These are phyloP conservation scores for Aphanomyces stellatus DNA, from an alignment of 352 stramenopile species.

Conservation along the genomic window DNA sequence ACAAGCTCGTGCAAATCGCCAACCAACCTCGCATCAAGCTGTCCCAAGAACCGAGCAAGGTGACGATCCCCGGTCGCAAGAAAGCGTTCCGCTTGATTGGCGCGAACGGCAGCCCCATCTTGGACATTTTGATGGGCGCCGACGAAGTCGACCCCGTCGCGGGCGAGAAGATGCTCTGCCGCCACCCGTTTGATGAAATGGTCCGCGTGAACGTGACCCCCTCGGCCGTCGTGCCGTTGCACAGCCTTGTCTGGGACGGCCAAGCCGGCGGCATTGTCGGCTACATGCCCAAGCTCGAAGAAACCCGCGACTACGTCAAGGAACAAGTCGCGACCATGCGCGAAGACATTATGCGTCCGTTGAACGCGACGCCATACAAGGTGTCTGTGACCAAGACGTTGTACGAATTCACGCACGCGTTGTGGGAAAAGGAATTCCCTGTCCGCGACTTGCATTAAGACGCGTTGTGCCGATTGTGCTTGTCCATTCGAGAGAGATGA, in stretches of 20 bases:
- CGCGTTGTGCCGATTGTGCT: too few species aligned
- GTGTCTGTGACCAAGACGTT: conserved; percentile 42
- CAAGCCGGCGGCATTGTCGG: conserved; percentile 61
- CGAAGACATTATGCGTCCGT: conserved; percentile 89
- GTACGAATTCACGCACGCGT: conserved; percentile 92
- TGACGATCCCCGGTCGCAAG: conserved; percentile 88
- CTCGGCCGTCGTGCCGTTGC: conserved; percentile 81
- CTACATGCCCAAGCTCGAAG: conserved; percentile 58
- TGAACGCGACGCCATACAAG: conserved; percentile 96
- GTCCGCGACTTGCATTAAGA: conserved; percentile 72
- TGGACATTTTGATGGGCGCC: conserved; percentile 87
- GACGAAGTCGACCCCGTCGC: conserved; percentile 72
- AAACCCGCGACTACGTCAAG: conserved; percentile 79
- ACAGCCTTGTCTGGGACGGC: conserved; percentile 88
- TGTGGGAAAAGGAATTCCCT: conserved; percentile 92
- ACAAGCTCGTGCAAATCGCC: conserved; percentile 98
- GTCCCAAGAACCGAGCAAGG: conserved; percentile 95
- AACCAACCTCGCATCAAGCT: conserved; percentile 96
- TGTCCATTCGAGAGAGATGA: too few species aligned
- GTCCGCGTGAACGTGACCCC: conserved; percentile 93
- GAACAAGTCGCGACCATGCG: conserved; percentile 90
- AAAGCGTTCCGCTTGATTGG: conserved; percentile 87
- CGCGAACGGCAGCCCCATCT: conserved; percentile 74
- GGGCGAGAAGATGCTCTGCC: conserved; percentile 87
- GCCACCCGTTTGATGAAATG: conserved; percentile 94